Conservation (phyloP, 805 yeast genomes). For the Starmera quercuum region DNA sequence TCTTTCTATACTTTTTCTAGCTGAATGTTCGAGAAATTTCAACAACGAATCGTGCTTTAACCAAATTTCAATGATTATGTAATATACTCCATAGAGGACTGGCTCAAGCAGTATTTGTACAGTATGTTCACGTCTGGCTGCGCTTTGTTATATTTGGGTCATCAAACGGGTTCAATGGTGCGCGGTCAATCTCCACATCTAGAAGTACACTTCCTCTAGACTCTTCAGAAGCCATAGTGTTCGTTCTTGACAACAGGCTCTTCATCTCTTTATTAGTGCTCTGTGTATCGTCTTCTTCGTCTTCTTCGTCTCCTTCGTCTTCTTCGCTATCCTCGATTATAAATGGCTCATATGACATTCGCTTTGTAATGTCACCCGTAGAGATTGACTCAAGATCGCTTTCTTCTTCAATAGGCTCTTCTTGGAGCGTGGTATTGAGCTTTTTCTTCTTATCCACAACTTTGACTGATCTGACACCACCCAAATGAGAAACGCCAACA, state of each 20-base stretch:
- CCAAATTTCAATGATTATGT: no score
- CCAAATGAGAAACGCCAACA: slow-evolving; percentile 15
- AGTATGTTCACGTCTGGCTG: no score
- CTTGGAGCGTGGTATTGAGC: slow-evolving; percentile 5
- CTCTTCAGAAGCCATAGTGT: slow-evolving; percentile 2
- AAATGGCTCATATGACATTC: slow-evolving; percentile 18
- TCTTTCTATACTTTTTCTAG: no score
- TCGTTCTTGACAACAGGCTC: no score
- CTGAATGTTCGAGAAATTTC: no score
- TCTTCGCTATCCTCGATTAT: slow-evolving; percentile 16
- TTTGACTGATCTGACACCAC: slow-evolving; percentile 18
- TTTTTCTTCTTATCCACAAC: slow-evolving; percentile 7
- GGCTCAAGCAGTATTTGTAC: no score
- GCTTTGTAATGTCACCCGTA: slow-evolving; percentile 1
- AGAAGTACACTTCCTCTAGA: slow-evolving; percentile 16
- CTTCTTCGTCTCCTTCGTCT: slow-evolving; percentile 4
- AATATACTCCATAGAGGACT: no score
- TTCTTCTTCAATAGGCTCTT: slow-evolving; percentile 11
- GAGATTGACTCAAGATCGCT: slow-evolving; percentile 5
- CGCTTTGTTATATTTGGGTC: no score
- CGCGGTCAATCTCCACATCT: slow-evolving; percentile 18
- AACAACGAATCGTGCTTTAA: no score
- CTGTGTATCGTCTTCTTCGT: slow-evolving; percentile 4
- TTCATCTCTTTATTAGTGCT: neutral
- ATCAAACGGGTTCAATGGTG: slow-evolving; percentile 10